Percentiles rank a stretch among this genome's conserved stretches.
Conservation (phyloP, 192 early-diverging fungal genomes). For the Linnemannia exigua region DNA sequence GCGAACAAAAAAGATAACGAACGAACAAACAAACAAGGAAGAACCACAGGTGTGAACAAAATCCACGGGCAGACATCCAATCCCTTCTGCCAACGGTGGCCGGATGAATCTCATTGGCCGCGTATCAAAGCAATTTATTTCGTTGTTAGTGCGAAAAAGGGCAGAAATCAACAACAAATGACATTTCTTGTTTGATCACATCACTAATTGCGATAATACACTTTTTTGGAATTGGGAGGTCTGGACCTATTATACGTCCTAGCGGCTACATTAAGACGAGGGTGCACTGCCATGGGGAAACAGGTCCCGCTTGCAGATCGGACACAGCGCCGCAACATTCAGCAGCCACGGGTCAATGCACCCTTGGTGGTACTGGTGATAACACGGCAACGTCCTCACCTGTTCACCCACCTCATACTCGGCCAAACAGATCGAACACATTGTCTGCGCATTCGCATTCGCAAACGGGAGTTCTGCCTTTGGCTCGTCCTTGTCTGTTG, state of each 20-base stretch:
- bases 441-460: constrained; percentile 52
- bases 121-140: background rate
- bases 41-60: background rate
- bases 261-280: too few species aligned
- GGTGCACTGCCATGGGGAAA: constrained; percentile 1
- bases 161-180: background rate
- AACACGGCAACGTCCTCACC: constrained; percentile 64
- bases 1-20: background rate
- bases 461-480: constrained; percentile 39
- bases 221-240: too few species aligned
- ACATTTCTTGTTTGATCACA: background rate
- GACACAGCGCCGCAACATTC: constrained; percentile 65
- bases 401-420: constrained; percentile 65
- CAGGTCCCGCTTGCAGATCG: constrained; percentile 66
- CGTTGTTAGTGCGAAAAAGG: background rate
- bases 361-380: constrained; percentile 66
- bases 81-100: background rate
- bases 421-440: constrained; percentile 66
- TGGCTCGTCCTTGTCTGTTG: background rate
- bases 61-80: background rate
- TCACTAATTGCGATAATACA: too few species aligned
- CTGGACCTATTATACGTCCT: too few species aligned
- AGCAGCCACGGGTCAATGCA: constrained; percentile 70
- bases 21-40: background rate
- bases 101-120: background rate